A percentile compares a stretch with the other conserved stretches of the same genome.
Evolutionary conservation across 2,329 filamentous ascomycete genomes (phyloP).

Genomic region (Colletotrichum australisinense): DNA sequence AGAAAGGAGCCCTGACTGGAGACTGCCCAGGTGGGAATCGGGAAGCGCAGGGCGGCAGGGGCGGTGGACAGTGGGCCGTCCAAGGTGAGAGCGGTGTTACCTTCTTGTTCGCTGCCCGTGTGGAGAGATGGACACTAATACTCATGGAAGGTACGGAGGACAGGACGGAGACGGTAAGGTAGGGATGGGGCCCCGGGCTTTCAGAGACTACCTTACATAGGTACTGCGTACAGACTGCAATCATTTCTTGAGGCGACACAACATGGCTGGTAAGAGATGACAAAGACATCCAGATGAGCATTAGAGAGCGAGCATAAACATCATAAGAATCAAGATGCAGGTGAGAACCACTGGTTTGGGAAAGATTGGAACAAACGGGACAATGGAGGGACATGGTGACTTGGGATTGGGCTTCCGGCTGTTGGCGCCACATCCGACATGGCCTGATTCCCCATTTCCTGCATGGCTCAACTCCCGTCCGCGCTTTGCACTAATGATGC

Average conservation of each 20-base stretch:
- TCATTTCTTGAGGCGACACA: too few relatives aligned
- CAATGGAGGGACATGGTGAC: neutral
- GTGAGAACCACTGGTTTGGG: conserved; percentile 7
- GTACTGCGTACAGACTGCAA: too few relatives aligned
- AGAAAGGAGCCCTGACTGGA: neutral
- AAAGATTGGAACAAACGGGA: conserved; percentile 4
- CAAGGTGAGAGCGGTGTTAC: neutral
- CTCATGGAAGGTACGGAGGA: too few relatives aligned
- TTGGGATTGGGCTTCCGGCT: neutral
- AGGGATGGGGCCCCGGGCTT: too few relatives aligned
- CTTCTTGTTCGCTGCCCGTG: too few relatives aligned
- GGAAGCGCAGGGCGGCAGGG: neutral
- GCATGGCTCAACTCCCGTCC: conserved; percentile 4
- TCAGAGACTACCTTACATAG: too few relatives aligned
- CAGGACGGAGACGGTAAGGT: too few relatives aligned
- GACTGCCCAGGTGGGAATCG: neutral
- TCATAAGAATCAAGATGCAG: neutral
- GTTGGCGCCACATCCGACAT: conserved; percentile 29
- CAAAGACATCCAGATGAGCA: neutral
- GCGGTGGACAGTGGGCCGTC: neutral
- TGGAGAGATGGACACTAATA: too few relatives aligned
- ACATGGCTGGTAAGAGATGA: conserved; percentile 1
- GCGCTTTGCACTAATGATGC: too few relatives aligned
- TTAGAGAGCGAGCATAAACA: neutral
- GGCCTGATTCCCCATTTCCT: conserved; percentile 22